phyloP scores from a whole-genome alignment of 2,329 filamentous ascomycete genomes.

The Parascedosporium putredinis region DNA sequence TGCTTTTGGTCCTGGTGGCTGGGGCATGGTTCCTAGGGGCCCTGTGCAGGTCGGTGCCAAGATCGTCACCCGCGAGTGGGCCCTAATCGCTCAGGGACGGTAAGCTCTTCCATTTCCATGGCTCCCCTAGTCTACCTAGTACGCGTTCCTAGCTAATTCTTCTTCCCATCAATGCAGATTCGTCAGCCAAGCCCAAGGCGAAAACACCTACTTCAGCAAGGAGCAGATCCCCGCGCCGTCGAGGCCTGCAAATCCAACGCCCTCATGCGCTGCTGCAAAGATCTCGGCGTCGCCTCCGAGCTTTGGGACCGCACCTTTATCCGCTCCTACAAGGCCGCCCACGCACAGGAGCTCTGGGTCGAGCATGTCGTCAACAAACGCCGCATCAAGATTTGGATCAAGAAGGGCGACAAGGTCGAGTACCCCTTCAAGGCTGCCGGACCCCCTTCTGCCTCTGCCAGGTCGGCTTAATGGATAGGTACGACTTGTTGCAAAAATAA shows the following conservation, averaged over 20 bases:
- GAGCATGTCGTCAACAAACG: constrained; percentile 83
- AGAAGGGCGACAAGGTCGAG: constrained; percentile 61
- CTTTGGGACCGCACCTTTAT: constrained; percentile 95
- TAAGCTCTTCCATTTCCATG: constrained; percentile 31
- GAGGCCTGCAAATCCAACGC: constrained; percentile 98
- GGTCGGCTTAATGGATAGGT: background rate
- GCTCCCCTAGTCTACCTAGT: too few relatives aligned
- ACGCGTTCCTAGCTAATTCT: constrained; percentile 6
- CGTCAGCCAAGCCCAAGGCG: constrained; percentile 83
- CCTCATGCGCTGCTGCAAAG: constrained; percentile 96
- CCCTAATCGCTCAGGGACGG: constrained; percentile 79
- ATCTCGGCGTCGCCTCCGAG: constrained; percentile 87
- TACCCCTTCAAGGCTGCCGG: constrained; percentile 42
- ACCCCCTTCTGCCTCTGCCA: background rate
- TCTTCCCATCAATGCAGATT: constrained; percentile 45
- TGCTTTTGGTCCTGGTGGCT: constrained; percentile 89
- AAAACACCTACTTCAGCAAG: constrained; percentile 84
- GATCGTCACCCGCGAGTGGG: constrained; percentile 81
- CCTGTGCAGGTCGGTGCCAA: constrained; percentile 78
- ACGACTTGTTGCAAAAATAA: background rate
- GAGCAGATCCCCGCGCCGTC: constrained; percentile 84
- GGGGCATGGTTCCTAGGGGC: constrained; percentile 83
- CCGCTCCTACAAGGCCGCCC: constrained; percentile 63
- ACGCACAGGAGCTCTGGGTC: constrained; percentile 75
- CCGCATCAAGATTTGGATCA: constrained; percentile 76